These are phyloP conservation scores for Russula earlei DNA, from an alignment of 768 basidiomycete species.

Conservation along the genomic window DNA sequence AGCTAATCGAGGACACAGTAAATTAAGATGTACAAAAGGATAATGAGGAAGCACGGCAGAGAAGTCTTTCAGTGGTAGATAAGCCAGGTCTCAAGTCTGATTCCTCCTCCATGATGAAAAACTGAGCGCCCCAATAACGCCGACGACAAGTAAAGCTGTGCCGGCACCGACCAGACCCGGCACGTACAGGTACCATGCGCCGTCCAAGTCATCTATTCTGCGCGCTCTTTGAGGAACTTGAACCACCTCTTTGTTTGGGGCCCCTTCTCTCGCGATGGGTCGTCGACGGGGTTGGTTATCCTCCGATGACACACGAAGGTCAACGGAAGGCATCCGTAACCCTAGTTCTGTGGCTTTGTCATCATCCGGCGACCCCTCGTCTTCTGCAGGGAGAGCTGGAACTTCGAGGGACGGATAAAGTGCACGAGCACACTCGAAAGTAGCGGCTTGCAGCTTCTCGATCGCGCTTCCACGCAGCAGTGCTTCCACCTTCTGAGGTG, in stretches of 20 bases:
- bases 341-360: slow-evolving; percentile 29
- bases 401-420: slow-evolving; percentile 59
- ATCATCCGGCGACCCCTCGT: slow-evolving; percentile 23
- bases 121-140: slow-evolving; percentile 68
- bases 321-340: slow-evolving; percentile 62
- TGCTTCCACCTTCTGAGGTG: slow-evolving; percentile 35
- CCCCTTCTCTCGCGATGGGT: slow-evolving; percentile 14
- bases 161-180: slow-evolving; percentile 76
- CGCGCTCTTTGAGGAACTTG: slow-evolving; percentile 28
- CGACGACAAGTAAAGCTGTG: slow-evolving; percentile 72
- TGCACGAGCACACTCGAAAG: slow-evolving; percentile 58
- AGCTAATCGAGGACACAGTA: slow-evolving; percentile 7
- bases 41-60: neutral
- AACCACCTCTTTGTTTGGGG: slow-evolving; percentile 4
- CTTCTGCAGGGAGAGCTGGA: slow-evolving; percentile 50
- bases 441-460: slow-evolving; percentile 60
- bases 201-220: slow-evolving; percentile 53
- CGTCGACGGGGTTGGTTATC: slow-evolving; percentile 21
- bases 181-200: slow-evolving; percentile 71
- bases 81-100: slow-evolving; percentile 22
- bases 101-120: slow-evolving; percentile 43
- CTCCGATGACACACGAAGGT: slow-evolving; percentile 27
- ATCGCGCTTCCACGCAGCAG: slow-evolving; percentile 67
- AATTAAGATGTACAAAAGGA: slow-evolving; percentile 5
- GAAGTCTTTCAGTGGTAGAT: slow-evolving; percentile 3